Conservation (phyloP, 2,329 filamentous ascomycete species). For the Fusarium agapanthi region DNA sequence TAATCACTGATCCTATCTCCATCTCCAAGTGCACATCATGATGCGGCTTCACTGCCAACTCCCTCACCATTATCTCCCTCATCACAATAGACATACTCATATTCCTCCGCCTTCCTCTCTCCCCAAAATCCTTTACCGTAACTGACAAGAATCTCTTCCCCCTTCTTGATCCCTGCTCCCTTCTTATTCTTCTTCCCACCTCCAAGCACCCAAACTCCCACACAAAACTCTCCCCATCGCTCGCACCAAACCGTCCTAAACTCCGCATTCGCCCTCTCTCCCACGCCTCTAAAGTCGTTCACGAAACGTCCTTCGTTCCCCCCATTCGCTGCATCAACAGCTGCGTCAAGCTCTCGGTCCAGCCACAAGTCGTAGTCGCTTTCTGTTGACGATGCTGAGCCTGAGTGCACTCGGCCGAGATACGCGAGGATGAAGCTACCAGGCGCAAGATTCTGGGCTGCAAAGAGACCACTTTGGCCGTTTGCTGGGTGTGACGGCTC, state of each 20-base stretch:
- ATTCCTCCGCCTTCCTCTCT: constrained; percentile 45
- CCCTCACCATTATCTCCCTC: constrained; percentile 6
- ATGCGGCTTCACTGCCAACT: neutral
- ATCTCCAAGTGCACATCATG: neutral
- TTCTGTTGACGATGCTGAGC: constrained; percentile 40
- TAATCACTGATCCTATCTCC: neutral
- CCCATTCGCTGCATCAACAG: constrained; percentile 65
- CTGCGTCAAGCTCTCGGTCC: constrained; percentile 63
- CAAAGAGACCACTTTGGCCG: constrained; percentile 69
- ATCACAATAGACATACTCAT: constrained; percentile 1
- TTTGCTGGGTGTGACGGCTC: constrained; percentile 63
- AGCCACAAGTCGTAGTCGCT: constrained; percentile 72
- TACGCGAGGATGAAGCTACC: constrained; percentile 69
- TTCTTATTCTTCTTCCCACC: constrained; percentile 31
- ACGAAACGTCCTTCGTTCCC: constrained; percentile 74
- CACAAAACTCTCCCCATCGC: constrained; percentile 59
- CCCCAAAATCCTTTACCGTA: constrained; percentile 75
- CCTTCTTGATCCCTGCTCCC: constrained; percentile 58
- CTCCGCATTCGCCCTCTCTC: constrained; percentile 63
- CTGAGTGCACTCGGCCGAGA: constrained; percentile 65
- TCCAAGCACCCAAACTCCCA: constrained; percentile 65
- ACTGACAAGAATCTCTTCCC: constrained; percentile 71
- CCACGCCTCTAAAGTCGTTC: constrained; percentile 72
- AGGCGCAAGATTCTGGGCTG: constrained; percentile 60
- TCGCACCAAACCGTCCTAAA: constrained; percentile 67